phyloP scores from a whole-genome alignment of 345 rosid species.

The Eucalyptus grandis region DNA sequence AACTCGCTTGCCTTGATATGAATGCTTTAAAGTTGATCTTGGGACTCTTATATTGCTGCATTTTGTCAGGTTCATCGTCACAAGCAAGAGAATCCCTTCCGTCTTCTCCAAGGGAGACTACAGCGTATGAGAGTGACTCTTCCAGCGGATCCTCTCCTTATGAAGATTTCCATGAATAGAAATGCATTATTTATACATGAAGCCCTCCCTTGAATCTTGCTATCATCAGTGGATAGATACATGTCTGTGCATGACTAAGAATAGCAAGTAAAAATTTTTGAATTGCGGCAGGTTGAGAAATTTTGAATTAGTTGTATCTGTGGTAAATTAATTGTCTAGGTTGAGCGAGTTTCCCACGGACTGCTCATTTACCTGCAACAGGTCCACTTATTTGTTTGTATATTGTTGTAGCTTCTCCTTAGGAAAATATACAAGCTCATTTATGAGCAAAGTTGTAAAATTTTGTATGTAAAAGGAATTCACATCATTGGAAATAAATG shows the following conservation, averaged over 20 bases:
- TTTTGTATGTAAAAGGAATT: background rate
- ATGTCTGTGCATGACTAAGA: background rate
- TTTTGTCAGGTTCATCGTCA: conserved; percentile 59
- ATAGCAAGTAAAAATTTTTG: background rate
- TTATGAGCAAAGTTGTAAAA: background rate
- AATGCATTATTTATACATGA: background rate
- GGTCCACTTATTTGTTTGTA: background rate
- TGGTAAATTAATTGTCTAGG: background rate
- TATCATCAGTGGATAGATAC: background rate
- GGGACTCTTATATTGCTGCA: background rate
- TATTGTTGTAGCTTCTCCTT: background rate
- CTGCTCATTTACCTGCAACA: background rate
- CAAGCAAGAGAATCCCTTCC: conserved; percentile 68
- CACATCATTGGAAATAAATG: background rate
- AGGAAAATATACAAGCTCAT: background rate
- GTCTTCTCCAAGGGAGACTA: conserved; percentile 64
- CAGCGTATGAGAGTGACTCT: conserved; percentile 61
- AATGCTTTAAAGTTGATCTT: background rate
- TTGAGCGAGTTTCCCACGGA: background rate
- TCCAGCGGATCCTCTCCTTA: conserved; percentile 75
- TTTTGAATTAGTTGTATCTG: background rate
- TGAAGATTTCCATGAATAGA: conserved; percentile 34
- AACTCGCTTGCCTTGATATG: background rate
- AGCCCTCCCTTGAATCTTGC: background rate
- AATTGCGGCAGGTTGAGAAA: background rate